Base-by-base conservation (phyloP, 1,284 basidiomycete species). In the Austroboletus novae-zelandiae region DNA sequence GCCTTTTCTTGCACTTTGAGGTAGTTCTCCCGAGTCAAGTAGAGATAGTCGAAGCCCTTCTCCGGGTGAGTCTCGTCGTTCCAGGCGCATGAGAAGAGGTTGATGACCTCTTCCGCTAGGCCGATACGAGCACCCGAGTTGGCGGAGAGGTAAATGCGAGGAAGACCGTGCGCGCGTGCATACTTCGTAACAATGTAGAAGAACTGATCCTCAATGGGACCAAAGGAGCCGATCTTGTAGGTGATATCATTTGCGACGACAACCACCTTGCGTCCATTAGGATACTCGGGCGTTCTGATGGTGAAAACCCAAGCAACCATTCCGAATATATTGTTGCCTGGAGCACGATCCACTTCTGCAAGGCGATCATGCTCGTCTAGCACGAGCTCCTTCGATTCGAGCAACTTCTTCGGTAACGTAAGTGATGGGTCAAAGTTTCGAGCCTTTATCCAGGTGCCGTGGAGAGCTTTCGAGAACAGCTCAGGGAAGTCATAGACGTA, bases 401-500 rank as follows among this genome's bases (percentile, higher is more conserved):
- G 75, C 47, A 93, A 78, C 53, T 83, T 81, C 66, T 89, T 87
- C 30, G 96, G 94, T 47, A 86, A 65, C 51, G 80, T 77, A 55
- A 94, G 73, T 45, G 84, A 79, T 17, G 91, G 74, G 65, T 89
- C 83, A 50, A 71, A 74, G 27, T 74, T 70, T 32, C 87, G 81
- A 34, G 87, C 84, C 62, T 86, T 85, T 59, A 81, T 75, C 96
- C 96, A 99, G 55, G 92, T 81, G 64, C 95, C 93, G 66, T 94
- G 91, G 54, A 98, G 77, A 8, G 96, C 94, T 75, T 99, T 98
- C 45, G 94, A 88, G 78, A 99, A 98, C 52, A 99, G 83, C 65
- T 98, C 96, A 43, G 97, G 94, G 85, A 99, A 98, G 75, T 99
- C 97, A 74, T 99, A 95, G 39, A 91, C 95, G 67, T 99, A 99